These are phyloP conservation scores for Aegilops bicornis DNA, from an alignment of 176 grass and related monocot genomes.

Conservation along the genomic window DNA sequence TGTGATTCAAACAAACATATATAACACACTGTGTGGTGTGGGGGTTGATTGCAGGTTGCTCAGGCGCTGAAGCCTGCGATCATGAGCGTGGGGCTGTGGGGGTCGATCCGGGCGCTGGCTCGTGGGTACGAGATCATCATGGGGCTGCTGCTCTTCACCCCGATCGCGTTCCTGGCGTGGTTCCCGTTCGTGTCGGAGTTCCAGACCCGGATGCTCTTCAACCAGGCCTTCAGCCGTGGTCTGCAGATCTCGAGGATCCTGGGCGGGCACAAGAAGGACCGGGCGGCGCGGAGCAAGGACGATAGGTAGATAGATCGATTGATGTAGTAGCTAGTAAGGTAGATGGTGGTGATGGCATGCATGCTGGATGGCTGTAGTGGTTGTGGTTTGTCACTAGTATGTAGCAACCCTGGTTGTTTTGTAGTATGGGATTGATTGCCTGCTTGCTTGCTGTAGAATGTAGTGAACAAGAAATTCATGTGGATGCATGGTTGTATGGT, in stretches of 20 bases:
- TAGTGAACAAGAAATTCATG: no score
- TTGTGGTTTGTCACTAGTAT: not conserved
- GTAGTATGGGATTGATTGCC: no score
- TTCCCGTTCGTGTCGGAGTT: not conserved
- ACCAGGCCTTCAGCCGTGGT: not conserved
- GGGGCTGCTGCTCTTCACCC: conserved; percentile 86
- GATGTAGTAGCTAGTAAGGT: not conserved
- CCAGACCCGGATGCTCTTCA: not conserved
- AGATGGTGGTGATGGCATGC: not conserved
- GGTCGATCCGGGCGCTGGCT: conserved; percentile 71
- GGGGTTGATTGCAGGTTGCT: conserved; percentile 45
- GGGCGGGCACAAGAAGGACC: not conserved
- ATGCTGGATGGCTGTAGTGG: not conserved
- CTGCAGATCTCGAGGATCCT: not conserved
- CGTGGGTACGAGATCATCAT: conserved; percentile 87
- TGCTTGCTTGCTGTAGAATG: no score
- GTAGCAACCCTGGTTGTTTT: not conserved
- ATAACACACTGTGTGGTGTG: no score
- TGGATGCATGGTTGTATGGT: not conserved
- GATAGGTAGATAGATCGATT: not conserved
- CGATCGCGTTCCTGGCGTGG: conserved; percentile 17
- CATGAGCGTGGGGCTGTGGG: conserved; percentile 43
- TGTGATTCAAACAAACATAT: not conserved
- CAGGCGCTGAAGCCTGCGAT: conserved; percentile 56
- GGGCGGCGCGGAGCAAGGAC: not conserved